These are phyloP conservation scores for Ambrosiella beaveri DNA, from an alignment of 2,329 filamentous ascomycete genomes.

Conservation along the genomic window DNA sequence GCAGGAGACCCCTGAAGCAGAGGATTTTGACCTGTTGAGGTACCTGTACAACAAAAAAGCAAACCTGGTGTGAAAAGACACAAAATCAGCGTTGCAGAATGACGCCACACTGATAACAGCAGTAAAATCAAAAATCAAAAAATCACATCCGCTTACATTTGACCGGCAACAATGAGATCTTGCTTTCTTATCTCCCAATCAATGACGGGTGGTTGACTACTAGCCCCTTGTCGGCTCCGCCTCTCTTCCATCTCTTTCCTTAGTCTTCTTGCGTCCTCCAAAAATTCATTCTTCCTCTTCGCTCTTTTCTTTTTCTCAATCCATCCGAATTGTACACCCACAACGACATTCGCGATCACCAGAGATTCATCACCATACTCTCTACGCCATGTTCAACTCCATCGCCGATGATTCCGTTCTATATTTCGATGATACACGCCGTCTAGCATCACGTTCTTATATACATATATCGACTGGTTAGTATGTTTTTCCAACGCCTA, in stretches of 20 bases:
- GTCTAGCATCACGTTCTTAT: too few species aligned
- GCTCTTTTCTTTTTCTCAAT: not conserved
- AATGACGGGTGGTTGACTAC: not conserved
- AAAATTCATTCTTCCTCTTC: not conserved
- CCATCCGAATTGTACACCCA: not conserved
- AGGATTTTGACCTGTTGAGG: too few species aligned
- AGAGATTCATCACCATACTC: not conserved
- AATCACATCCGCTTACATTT: not conserved
- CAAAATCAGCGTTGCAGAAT: not conserved
- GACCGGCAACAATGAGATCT: not conserved
- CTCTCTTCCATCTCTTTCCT: not conserved
- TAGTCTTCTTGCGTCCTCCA: conserved; percentile 3
- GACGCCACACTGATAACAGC: not conserved
- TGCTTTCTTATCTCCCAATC: not conserved
- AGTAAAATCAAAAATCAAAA: not conserved
- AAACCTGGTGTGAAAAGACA: not conserved
- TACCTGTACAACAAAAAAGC: too few species aligned
- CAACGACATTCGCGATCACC: not conserved
- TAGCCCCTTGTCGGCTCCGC: not conserved
- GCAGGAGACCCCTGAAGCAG: conserved; percentile 7
- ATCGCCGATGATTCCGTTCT: too few species aligned
- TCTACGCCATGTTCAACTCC: too few species aligned
- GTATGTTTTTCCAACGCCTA: too few species aligned
- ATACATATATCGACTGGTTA: too few species aligned
- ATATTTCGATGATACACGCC: too few species aligned